Percentiles rank a stretch among this genome's conserved stretches.
Evolutionary conservation across 495 filamentous ascomycete species (phyloP).

Genomic region (Trypethelium eluteriae): DNA sequence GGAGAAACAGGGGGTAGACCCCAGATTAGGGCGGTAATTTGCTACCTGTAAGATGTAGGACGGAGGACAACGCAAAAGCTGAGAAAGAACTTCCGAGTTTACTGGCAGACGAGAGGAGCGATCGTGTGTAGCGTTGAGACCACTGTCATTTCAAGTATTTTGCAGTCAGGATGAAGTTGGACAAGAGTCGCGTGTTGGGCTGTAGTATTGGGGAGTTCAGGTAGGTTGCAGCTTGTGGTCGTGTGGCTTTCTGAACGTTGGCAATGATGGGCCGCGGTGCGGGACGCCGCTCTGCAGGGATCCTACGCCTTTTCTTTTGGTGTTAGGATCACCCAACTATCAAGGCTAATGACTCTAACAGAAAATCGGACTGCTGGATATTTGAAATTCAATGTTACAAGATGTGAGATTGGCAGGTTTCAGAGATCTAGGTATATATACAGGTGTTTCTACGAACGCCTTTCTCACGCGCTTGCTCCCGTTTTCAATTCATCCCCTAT

Average conservation of each 20-base stretch:
- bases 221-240: background rate
- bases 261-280: background rate
- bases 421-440: conserved; percentile 8
- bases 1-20: too few relatives aligned
- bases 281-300: conserved; percentile 1
- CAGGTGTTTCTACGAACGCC: background rate
- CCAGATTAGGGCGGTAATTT: background rate
- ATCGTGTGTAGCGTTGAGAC: background rate
- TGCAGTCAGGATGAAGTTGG: background rate
- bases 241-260: background rate
- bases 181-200: background rate
- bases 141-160: background rate
- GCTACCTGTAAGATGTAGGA: background rate
- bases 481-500: background rate
- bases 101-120: background rate
- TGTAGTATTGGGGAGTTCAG: background rate
- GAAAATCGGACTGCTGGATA: background rate
- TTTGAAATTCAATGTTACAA: background rate
- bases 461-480: background rate
- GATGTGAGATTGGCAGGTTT: background rate
- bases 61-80: background rate
- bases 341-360: background rate
- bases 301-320: background rate
- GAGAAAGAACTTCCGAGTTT: background rate
- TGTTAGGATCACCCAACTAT: background rate